Evolutionary conservation across 495 filamentous ascomycete species (phyloP), one percentile per base, ranked within the genome.

Genomic region (Penicillium antarcticum): DNA sequence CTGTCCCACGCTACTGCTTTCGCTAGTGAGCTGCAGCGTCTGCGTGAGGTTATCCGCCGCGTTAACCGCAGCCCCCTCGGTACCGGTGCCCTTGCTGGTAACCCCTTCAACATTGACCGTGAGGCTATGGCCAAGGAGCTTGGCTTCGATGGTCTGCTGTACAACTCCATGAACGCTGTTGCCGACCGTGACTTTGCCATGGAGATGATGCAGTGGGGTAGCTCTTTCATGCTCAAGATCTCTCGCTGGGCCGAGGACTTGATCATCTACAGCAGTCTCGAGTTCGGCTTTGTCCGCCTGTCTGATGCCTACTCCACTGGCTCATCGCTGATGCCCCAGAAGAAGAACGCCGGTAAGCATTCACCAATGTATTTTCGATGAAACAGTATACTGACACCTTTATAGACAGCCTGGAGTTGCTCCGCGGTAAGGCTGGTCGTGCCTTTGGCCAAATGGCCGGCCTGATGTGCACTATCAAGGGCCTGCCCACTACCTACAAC

Each of bases 41-140:
- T 97, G 48, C 78, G 86, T 10, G 84, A 91, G 68, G 81, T 92
- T 9, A 82, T 80, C 53, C 76, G 76, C 58, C 78, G 89, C 13
- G 85, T 96, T 19, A 95, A 96, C 67, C 70, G 76, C 47, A 85
- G 80, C 55, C 89, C 92, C 0, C 82, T 96, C 2, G 92, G 92
- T 5, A 86, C 83, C 46, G 91, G 92, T 50, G 92, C 91, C 1
- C 78, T 96, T 2, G 89, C 91, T n/a, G 92, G 92, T 21, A 96
- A 97, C 73, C 83, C 89, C 4, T 96, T 96, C 71, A 75, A 81
- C 56, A 89, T 97, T 62, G 92, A 96, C 66, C 84, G 92, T n/a
- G 84, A 87, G 51, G 81, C 84, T 47, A 89, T 97, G 78, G 88
- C 90, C 9, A 79, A 86, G 63, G 92, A 97, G 71, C 82, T 97